phyloP scores from a whole-genome alignment of 208 protist species.

The Trypanosoma melophagium region DNA sequence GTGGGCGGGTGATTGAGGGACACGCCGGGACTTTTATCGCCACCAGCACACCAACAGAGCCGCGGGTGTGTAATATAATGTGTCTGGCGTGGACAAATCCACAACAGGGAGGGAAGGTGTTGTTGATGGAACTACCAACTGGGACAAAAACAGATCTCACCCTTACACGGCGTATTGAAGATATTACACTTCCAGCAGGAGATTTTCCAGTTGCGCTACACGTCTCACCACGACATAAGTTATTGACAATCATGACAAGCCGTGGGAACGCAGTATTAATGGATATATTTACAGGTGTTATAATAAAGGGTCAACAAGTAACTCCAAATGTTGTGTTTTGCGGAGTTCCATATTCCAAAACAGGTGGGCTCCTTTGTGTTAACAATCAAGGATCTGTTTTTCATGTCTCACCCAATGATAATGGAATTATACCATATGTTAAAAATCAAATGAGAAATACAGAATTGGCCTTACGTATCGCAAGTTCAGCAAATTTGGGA shows the following conservation, averaged over 20 bases:
- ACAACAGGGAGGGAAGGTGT: conserved; percentile 75
- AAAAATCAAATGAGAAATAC: conserved; percentile 92
- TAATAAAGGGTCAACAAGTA: conserved; percentile 96
- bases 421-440: conserved; percentile 96
- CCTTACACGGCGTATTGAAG: conserved; percentile 50
- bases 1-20: conserved; percentile 95
- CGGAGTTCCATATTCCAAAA: conserved; percentile 87
- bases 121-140: conserved; percentile 92
- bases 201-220: conserved; percentile 99
- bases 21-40: conserved; percentile 95
- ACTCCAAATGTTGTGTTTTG: conserved; percentile 95
- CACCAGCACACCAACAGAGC: conserved; percentile 66
- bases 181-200: conserved; percentile 59
- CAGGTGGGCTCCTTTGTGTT: conserved; percentile 95
- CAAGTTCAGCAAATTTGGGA: conserved; percentile 94
- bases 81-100: conserved; percentile 92
- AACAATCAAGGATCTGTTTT: conserved; percentile 95
- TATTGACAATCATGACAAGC: conserved; percentile 97
- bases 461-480: conserved; percentile 95
- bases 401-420: conserved; percentile 95
- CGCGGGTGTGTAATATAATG: conserved; percentile 92
- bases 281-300: conserved; percentile 94
- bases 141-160: conserved; percentile 75
- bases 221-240: conserved; percentile 93
- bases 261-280: conserved; percentile 94